A percentile compares a stretch with the other conserved stretches of the same genome.
phyloP scores from a whole-genome alignment of 768 basidiomycete genomes.

The Collybia sordida region DNA sequence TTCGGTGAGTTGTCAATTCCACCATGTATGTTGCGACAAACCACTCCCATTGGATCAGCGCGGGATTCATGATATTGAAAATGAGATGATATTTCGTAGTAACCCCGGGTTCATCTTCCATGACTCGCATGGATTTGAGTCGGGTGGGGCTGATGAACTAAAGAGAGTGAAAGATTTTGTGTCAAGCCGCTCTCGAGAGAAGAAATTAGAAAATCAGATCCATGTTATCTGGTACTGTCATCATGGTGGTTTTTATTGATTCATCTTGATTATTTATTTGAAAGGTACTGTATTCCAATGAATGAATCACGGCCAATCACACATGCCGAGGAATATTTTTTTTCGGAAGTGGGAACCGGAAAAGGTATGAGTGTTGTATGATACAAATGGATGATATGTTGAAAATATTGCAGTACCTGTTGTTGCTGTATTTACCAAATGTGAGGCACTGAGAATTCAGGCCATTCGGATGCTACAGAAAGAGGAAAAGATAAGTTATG shows the following conservation, averaged over 20 bases:
- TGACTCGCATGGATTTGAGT: slow-evolving; percentile 41
- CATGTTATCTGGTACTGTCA: slow-evolving; percentile 37
- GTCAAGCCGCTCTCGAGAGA: slow-evolving; percentile 13
- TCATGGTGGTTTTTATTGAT: background rate
- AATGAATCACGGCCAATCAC: slow-evolving; percentile 24
- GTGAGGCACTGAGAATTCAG: slow-evolving; percentile 34
- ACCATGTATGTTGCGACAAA: too few species aligned
- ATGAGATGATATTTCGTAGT: slow-evolving; percentile 26
- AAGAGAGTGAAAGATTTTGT: slow-evolving; percentile 30
- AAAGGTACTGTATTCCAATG: slow-evolving; percentile 40
- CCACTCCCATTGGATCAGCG: slow-evolving; percentile 22
- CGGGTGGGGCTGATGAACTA: slow-evolving; percentile 28
- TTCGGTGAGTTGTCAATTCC: too few species aligned
- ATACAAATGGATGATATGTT: background rate
- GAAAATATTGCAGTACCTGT: slow-evolving; percentile 30
- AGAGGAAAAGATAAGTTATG: too few species aligned
- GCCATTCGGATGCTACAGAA: too few species aligned
- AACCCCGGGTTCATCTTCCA: slow-evolving; percentile 37
- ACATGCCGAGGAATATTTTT: slow-evolving; percentile 26
- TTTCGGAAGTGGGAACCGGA: slow-evolving; percentile 21
- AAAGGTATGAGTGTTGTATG: slow-evolving; percentile 18
- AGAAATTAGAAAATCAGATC: slow-evolving; percentile 21
- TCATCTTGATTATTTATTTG: background rate
- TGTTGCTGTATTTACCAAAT: slow-evolving; percentile 36
- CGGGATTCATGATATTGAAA: slow-evolving; percentile 31